Evolutionary conservation across 2,329 filamentous ascomycete species (phyloP).

Genomic region (Trichoderma sp.): DNA sequence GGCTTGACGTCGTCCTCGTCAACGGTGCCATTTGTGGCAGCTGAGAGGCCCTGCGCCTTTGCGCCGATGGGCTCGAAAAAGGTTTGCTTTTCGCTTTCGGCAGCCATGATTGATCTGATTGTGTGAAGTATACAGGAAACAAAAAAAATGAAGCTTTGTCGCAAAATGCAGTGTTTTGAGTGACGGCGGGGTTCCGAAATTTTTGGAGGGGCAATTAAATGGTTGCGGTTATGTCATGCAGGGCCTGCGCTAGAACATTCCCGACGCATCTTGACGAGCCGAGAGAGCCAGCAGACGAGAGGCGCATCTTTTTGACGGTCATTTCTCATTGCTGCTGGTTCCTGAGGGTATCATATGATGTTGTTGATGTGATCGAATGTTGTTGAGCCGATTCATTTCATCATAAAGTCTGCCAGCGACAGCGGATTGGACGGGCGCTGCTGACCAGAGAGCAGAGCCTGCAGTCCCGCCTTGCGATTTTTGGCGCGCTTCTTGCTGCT

Average conservation of each 20-base stretch:
- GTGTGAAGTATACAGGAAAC: slow-evolving; percentile 5
- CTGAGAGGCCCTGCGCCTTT: slow-evolving; percentile 58
- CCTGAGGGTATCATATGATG: background rate
- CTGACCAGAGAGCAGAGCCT: slow-evolving; percentile 62
- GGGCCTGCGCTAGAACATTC: slow-evolving; percentile 29
- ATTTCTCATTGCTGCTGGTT: background rate
- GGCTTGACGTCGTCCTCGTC: slow-evolving; percentile 54
- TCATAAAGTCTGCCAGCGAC: slow-evolving; percentile 60
- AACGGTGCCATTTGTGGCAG: slow-evolving; percentile 41
- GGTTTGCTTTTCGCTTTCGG: slow-evolving; percentile 47
- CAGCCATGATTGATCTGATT: slow-evolving; percentile 45
- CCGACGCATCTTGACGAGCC: slow-evolving; percentile 12
- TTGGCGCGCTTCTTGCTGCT: slow-evolving; percentile 68
- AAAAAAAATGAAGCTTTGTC: slow-evolving; percentile 19
- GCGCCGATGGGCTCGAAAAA: slow-evolving; percentile 66
- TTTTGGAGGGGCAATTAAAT: slow-evolving; percentile 34
- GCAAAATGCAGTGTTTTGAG: slow-evolving; percentile 22
- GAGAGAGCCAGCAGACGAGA: slow-evolving; percentile 2
- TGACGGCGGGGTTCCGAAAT: slow-evolving; percentile 32
- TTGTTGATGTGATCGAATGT: background rate
- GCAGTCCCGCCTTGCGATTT: slow-evolving; percentile 65
- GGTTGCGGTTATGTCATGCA: slow-evolving; percentile 28
- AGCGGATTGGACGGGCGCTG: slow-evolving; percentile 48
- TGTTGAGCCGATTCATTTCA: slow-evolving; percentile 35
- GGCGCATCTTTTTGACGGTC: background rate